Conservation (phyloP, 2,329 filamentous ascomycete genomes). For the Neonectria sp. region DNA sequence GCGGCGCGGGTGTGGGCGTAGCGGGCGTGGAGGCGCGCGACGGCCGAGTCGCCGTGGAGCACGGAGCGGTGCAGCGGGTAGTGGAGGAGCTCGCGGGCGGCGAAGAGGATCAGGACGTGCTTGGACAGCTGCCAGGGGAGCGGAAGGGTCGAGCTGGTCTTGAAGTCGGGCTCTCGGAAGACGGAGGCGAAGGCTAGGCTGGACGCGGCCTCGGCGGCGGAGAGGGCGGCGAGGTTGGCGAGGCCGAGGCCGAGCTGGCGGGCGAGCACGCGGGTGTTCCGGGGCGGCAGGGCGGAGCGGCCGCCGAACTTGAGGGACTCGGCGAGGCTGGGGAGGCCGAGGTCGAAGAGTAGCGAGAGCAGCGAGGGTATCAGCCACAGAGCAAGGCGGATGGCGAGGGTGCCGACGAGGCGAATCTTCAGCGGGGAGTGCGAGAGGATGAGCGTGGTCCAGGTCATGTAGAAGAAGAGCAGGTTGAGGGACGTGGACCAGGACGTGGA, state of each 20-base stretch:
- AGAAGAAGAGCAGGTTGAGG: slow-evolving; percentile 90
- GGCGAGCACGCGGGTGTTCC: slow-evolving; percentile 53
- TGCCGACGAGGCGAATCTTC: slow-evolving; percentile 81
- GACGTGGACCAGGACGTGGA: slow-evolving; percentile 82
- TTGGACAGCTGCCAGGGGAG: slow-evolving; percentile 69
- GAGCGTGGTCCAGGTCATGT: slow-evolving; percentile 90
- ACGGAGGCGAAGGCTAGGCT: slow-evolving; percentile 55
- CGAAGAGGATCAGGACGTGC: slow-evolving; percentile 61
- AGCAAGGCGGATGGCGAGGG: slow-evolving; percentile 75
- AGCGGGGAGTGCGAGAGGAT: slow-evolving; percentile 83
- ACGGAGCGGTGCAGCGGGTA: slow-evolving; percentile 83
- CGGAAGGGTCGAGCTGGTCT: slow-evolving; percentile 64
- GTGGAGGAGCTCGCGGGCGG: slow-evolving; percentile 70
- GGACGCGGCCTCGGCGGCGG: slow-evolving; percentile 60
- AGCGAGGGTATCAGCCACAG: slow-evolving; percentile 83
- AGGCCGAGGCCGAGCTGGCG: slow-evolving; percentile 59
- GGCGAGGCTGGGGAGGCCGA: slow-evolving; percentile 77
- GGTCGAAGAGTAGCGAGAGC: slow-evolving; percentile 81
- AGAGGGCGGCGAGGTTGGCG: slow-evolving; percentile 62
- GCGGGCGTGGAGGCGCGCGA: slow-evolving; percentile 60
- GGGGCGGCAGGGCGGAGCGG: slow-evolving; percentile 63
- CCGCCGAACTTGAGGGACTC: slow-evolving; percentile 79
- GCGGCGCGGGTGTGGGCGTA: slow-evolving; percentile 68
- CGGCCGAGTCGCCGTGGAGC: slow-evolving; percentile 68
- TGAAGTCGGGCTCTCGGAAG: slow-evolving; percentile 60